Conservation (phyloP, 2,329 filamentous ascomycete genomes). For the Magnaporthiopsis incrustans region DNA sequence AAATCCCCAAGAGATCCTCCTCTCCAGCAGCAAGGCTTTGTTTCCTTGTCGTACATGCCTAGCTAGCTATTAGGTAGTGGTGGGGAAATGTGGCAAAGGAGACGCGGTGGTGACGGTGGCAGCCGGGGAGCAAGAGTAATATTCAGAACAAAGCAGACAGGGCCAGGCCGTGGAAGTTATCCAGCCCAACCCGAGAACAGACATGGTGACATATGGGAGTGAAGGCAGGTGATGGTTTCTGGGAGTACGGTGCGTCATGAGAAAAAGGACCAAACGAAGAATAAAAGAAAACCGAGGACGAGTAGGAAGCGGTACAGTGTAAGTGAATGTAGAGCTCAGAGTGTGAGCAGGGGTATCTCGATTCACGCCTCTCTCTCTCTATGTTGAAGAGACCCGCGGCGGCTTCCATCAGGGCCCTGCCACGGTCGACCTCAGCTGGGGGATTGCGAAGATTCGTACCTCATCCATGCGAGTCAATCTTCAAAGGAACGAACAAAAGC, state of each 20-base stretch:
- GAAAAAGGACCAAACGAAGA: constrained; percentile 6
- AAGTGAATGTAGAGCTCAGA: background rate
- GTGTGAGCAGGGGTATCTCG: constrained; percentile 8
- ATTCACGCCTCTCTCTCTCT: constrained; percentile 10
- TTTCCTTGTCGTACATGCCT: background rate
- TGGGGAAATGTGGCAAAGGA: background rate
- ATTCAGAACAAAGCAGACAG: constrained; percentile 1
- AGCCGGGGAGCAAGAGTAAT: constrained; percentile 1
- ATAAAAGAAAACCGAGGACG: constrained; percentile 2
- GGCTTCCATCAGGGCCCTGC: background rate
- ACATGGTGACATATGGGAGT: background rate
- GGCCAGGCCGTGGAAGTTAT: background rate
- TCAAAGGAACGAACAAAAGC: background rate
- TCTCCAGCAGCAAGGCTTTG: background rate
- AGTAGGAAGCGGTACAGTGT: background rate
- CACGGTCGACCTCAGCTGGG: constrained; percentile 5
- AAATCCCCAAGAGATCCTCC: background rate
- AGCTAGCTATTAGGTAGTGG: background rate
- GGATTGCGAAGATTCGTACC: constrained; percentile 2
- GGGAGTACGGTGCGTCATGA: constrained; percentile 3
- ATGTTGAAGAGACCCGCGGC: background rate
- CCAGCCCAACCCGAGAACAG: background rate
- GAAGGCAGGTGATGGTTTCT: background rate
- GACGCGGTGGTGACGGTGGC: background rate
- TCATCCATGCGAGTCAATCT: constrained; percentile 7